phyloP scores from a whole-genome alignment of 2,329 filamentous ascomycete genomes.

The Colletotrichum liriopes region DNA sequence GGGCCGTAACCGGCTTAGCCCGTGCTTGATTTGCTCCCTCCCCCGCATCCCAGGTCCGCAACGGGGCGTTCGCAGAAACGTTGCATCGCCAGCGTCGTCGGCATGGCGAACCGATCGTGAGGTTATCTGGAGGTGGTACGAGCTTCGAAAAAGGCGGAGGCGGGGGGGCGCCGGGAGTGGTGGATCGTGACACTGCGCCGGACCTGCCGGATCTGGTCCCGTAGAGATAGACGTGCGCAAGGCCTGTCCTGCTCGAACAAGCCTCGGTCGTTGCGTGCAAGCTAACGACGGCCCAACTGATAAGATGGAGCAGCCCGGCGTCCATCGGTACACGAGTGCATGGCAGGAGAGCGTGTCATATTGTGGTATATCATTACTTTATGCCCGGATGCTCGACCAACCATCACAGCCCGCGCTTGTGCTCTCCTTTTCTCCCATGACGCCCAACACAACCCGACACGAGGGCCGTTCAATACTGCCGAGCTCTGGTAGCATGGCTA shows the following conservation, averaged over 20 bases:
- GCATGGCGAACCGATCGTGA: neutral
- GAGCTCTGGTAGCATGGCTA: no score
- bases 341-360: neutral
- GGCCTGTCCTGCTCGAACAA: neutral
- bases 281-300: neutral
- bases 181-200: neutral
- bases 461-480: neutral
- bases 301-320: neutral
- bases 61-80: neutral
- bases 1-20: neutral
- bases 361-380: conserved; percentile 21
- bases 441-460: neutral
- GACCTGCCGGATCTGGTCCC: conserved; percentile 4
- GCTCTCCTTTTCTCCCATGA: neutral
- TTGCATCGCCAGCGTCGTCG: neutral
- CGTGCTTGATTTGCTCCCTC: neutral
- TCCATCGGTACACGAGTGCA: neutral
- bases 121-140: neutral
- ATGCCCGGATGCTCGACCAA: neutral
- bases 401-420: neutral
- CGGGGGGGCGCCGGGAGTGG: neutral
- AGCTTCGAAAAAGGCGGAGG: neutral
- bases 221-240: neutral
- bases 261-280: neutral
- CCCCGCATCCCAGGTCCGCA: neutral